Percentiles rank a stretch among this genome's conserved stretches.
Evolutionary conservation across 2,329 filamentous ascomycete genomes (phyloP).

Genomic region (Aureobasidium sp.): DNA sequence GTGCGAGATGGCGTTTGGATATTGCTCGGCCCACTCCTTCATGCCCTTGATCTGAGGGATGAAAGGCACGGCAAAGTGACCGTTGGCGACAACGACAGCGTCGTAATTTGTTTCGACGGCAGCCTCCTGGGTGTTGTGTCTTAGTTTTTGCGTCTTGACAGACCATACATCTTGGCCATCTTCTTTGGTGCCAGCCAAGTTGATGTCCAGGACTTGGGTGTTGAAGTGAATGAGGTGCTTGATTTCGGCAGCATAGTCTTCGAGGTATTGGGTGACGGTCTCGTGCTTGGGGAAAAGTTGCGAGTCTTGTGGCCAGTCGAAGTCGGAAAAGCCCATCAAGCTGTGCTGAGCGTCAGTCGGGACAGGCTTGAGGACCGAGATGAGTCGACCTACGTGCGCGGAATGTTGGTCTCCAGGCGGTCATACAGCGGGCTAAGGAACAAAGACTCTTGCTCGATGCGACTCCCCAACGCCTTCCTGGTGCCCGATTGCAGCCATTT

Average conservation of each 20-base stretch:
- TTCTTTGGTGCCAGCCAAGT: slow-evolving; percentile 19
- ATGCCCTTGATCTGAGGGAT: slow-evolving; percentile 36
- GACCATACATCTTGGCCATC: slow-evolving; percentile 45
- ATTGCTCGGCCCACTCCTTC: slow-evolving; percentile 30
- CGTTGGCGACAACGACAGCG: slow-evolving; percentile 40
- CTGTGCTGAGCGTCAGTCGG: slow-evolving; percentile 72
- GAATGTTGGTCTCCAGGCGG: slow-evolving; percentile 77
- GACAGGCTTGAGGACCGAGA: slow-evolving; percentile 56
- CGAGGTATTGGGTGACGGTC: slow-evolving; percentile 64
- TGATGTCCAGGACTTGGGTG: slow-evolving; percentile 59
- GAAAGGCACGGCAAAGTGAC: slow-evolving; percentile 41
- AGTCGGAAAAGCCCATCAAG: slow-evolving; percentile 73
- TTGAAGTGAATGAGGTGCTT: slow-evolving; percentile 60
- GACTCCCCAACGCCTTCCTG: slow-evolving; percentile 11
- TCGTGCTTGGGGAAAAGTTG: slow-evolving; percentile 68
- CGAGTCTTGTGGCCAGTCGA: slow-evolving; percentile 42
- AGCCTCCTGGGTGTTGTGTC: slow-evolving; percentile 28
- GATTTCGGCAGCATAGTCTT: slow-evolving; percentile 62
- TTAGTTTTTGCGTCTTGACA: slow-evolving; percentile 47
- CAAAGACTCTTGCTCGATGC: slow-evolving; percentile 38
- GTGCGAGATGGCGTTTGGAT: slow-evolving; percentile 36
- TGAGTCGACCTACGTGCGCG: slow-evolving; percentile 40
- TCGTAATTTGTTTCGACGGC: slow-evolving; percentile 38
- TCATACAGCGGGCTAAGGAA: slow-evolving; percentile 84
- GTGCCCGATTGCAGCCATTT: slow-evolving; percentile 35